Evolutionary conservation across 768 basidiomycete species (phyloP).

Genomic region (Trametopsis cervina): DNA sequence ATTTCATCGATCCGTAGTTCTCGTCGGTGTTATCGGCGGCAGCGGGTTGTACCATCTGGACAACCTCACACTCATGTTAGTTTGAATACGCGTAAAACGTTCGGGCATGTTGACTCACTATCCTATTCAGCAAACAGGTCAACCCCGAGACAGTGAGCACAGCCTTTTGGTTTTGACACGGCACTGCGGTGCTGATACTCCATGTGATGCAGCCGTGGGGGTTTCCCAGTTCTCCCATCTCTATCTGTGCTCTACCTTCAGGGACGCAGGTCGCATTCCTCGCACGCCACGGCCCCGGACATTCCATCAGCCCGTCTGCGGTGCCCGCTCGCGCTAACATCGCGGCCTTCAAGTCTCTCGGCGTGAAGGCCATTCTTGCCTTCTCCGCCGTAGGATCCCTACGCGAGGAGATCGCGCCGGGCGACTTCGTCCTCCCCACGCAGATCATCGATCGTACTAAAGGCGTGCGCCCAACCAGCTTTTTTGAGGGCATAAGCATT

Average conservation of each 20-base stretch:
- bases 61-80: conserved; percentile 83
- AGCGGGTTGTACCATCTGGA: conserved; percentile 91
- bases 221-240: conserved; percentile 81
- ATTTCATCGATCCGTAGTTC: conserved; percentile 34
- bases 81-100: conserved; percentile 11
- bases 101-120: background rate
- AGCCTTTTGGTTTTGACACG: background rate
- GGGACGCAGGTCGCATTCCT: conserved; percentile 83
- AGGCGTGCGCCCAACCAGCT: conserved; percentile 80
- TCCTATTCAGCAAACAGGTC: conserved; percentile 49
- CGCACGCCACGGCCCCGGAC: conserved; percentile 82
- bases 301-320: conserved; percentile 69
- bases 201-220: conserved; percentile 87
- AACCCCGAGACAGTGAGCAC: conserved; percentile 72
- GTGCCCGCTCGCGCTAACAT: conserved; percentile 92
- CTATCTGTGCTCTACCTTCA: conserved; percentile 83
- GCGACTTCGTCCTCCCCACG: conserved; percentile 79
- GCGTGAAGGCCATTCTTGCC: conserved; percentile 82
- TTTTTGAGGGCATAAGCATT: conserved; percentile 75
- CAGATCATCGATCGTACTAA: conserved; percentile 98
- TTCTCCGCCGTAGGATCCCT: conserved; percentile 96
- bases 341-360: conserved; percentile 88
- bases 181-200: background rate
- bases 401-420: conserved; percentile 87
- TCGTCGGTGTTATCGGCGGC: conserved; percentile 88